These are phyloP conservation scores for Coprinellus micaceus DNA, from an alignment of 768 basidiomycete species.

Conservation along the genomic window DNA sequence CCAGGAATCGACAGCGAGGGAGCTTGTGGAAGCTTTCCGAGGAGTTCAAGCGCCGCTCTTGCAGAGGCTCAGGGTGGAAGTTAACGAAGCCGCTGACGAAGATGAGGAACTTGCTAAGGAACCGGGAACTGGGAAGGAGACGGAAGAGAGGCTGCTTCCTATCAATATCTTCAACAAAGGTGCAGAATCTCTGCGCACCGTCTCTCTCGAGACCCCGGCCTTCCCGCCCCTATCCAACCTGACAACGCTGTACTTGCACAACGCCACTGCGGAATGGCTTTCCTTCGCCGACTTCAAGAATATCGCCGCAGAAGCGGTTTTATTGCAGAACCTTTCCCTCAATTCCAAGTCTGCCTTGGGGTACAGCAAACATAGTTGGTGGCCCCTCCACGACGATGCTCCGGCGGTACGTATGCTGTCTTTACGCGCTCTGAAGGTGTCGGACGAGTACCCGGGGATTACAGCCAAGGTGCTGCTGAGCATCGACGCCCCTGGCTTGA, in stretches of 20 bases:
- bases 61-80: not conserved
- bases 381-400: not conserved
- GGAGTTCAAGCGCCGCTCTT: not conserved
- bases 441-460: not conserved
- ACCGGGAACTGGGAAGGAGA: not conserved
- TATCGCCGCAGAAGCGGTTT: not conserved
- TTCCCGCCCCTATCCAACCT: conserved; percentile 1
- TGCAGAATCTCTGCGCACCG: not conserved
- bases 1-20: not conserved
- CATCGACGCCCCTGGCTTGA: conserved; percentile 4
- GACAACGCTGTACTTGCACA: conserved; percentile 5
- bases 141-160: not conserved
- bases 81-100: not conserved
- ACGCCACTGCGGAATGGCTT: not conserved
- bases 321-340: conserved; percentile 7
- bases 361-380: not conserved
- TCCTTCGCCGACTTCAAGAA: not conserved
- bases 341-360: not conserved
- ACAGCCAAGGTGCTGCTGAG: not conserved
- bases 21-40: not conserved
- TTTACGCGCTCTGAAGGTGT: conserved; percentile 1
- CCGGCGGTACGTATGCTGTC: not conserved
- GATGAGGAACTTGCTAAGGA: not conserved
- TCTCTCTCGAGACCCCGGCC: not conserved
- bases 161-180: not conserved